Evolutionary conservation across 176 grass and related monocot species (phyloP).

Genomic region (Oropetium thomaeum): DNA sequence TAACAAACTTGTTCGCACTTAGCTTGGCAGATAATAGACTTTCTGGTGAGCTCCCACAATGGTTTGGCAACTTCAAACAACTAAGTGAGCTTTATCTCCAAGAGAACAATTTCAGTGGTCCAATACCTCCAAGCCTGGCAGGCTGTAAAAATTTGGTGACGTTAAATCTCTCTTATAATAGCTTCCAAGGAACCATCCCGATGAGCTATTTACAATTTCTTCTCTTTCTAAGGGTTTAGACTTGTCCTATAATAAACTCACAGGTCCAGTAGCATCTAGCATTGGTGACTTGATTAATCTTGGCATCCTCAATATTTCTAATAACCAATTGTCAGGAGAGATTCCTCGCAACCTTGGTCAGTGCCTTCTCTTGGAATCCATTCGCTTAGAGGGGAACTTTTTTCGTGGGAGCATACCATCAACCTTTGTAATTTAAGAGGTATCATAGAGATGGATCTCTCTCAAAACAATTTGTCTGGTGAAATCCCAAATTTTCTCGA

Average conservation of each 20-base stretch:
- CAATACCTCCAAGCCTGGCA: not conserved
- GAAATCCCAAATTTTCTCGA: slow-evolving; percentile 2
- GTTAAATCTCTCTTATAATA: slow-evolving; percentile 31
- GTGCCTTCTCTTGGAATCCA: slow-evolving; percentile 2
- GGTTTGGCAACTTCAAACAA: not conserved
- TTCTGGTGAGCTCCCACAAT: slow-evolving; percentile 9
- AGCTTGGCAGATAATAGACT: slow-evolving; percentile 8
- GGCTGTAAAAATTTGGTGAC: not conserved
- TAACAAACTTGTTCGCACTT: not conserved
- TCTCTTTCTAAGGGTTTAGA: slow-evolving; percentile 8
- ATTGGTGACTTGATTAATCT: slow-evolving; percentile 28
- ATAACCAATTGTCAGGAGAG: slow-evolving; percentile 12
- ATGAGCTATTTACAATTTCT: not conserved
- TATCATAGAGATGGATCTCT: slow-evolving; percentile 33
- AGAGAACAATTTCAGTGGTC: slow-evolving; percentile 16
- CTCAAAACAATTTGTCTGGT: slow-evolving; percentile 40
- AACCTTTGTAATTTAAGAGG: slow-evolving; percentile 12
- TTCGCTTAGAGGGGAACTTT: slow-evolving; percentile 23
- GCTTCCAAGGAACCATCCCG: slow-evolving; percentile 11
- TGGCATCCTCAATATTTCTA: not conserved
- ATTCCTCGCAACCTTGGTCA: slow-evolving; percentile 30
- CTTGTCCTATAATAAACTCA: slow-evolving; percentile 15
- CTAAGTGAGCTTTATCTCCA: not conserved
- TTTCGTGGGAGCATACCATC: slow-evolving; percentile 23
- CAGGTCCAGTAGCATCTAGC: not conserved